Percentiles rank a stretch among this genome's conserved stretches.
phyloP scores from a whole-genome alignment of 768 basidiomycete species.

The Auriscalpium orientale region DNA sequence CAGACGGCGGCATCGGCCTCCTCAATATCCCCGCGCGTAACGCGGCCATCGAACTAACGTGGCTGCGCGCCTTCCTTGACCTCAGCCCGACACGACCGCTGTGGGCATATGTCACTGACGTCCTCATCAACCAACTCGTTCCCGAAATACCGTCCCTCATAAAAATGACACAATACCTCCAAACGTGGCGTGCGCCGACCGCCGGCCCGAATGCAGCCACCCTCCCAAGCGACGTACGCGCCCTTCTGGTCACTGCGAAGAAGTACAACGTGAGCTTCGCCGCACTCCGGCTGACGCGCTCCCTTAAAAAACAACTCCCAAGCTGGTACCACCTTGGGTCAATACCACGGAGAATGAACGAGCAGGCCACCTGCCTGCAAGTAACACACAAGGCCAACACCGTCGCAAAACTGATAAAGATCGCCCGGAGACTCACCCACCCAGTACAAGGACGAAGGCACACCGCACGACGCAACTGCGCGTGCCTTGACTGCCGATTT shows the following conservation, averaged over 20 bases:
- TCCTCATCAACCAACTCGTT: neutral
- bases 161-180: slow-evolving; percentile 1
- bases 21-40: slow-evolving; percentile 6
- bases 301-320: slow-evolving; percentile 1
- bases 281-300: neutral
- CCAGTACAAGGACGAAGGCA: neutral
- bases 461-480: neutral
- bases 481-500: neutral
- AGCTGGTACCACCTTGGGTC: slow-evolving; percentile 11
- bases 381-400: neutral
- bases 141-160: fast-evolving
- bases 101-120: slow-evolving; percentile 11
- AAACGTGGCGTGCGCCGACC: neutral
- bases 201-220: neutral
- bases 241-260: slow-evolving; percentile 1
- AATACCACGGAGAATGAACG: neutral
- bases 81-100: neutral
- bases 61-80: slow-evolving; percentile 9
- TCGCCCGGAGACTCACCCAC: neutral
- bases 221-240: neutral
- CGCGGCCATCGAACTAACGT: slow-evolving; percentile 10
- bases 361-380: neutral
- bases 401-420: neutral
- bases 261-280: neutral
- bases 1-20: slow-evolving; percentile 9